These are phyloP conservation scores for Cadophora sp. DNA, from an alignment of 2,329 filamentous ascomycete genomes.

Conservation along the genomic window DNA sequence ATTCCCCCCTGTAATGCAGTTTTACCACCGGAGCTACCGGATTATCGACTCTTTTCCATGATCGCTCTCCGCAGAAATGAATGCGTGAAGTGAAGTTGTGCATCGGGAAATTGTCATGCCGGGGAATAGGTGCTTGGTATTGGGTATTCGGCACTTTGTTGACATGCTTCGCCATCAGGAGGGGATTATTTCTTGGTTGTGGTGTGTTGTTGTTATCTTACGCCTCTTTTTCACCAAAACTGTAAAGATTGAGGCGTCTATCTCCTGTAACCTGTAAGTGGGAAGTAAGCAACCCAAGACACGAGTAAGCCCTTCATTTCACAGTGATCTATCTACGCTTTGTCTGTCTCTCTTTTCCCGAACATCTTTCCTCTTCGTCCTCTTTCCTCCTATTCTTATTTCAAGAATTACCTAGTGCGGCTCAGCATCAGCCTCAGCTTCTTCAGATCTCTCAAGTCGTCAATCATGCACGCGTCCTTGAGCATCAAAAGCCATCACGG, in stretches of 20 bases:
- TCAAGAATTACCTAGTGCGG: background rate
- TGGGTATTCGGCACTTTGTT: background rate
- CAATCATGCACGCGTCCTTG: background rate
- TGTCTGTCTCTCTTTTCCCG: slow-evolving; percentile 1
- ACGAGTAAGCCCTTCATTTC: background rate
- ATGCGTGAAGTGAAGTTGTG: background rate
- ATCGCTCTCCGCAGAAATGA: background rate
- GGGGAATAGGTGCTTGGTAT: background rate
- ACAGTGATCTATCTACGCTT: slow-evolving; percentile 1
- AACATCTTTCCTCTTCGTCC: background rate
- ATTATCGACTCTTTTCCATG: background rate
- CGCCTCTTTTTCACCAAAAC: background rate
- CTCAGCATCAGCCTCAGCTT: background rate
- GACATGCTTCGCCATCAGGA: background rate
- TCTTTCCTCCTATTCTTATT: background rate
- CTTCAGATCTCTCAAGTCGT: background rate
- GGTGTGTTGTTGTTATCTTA: background rate
- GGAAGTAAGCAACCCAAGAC: slow-evolving; percentile 12
- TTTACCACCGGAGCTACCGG: background rate
- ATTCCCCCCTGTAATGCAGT: background rate
- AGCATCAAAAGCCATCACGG: slow-evolving; percentile 3
- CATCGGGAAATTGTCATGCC: slow-evolving; percentile 5
- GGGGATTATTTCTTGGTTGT: no score
- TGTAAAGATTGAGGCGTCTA: background rate
- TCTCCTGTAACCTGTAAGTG: no score